These are phyloP conservation scores for Umbellularia californica DNA, from an alignment of 164 flowering plant genomes.

Conservation along the genomic window DNA sequence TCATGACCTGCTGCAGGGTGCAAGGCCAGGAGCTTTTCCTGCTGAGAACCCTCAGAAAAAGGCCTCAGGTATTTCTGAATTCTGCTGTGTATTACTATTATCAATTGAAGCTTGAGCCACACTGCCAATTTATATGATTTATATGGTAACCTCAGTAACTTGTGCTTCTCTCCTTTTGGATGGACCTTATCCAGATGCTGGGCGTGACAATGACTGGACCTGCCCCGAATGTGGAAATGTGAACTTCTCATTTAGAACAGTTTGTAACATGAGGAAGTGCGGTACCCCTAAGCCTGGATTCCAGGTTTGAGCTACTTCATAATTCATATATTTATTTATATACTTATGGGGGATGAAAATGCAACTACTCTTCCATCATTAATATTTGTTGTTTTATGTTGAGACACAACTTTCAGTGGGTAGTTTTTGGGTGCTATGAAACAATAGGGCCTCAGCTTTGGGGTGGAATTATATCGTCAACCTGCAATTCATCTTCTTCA, in stretches of 20 bases:
- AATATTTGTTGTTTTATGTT: too few species aligned
- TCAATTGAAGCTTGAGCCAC: background rate
- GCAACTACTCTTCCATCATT: background rate
- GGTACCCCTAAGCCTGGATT: constrained; percentile 92
- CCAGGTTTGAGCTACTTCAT: constrained; percentile 49
- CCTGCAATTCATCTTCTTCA: too few species aligned
- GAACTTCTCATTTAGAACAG: constrained; percentile 91
- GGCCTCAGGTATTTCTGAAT: constrained; percentile 28
- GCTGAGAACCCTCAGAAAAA: constrained; percentile 62
- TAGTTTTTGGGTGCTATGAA: too few species aligned
- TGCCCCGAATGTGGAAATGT: constrained; percentile 97
- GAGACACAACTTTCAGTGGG: too few species aligned
- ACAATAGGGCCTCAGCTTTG: too few species aligned
- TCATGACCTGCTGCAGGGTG: constrained; percentile 46
- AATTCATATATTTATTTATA: background rate
- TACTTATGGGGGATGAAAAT: background rate
- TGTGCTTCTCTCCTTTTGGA: background rate
- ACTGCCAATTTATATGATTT: background rate
- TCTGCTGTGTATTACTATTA: background rate
- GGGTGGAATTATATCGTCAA: too few species aligned
- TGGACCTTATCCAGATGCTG: constrained; percentile 36
- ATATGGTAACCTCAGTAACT: background rate
- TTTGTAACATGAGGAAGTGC: constrained; percentile 99
- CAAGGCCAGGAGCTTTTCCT: constrained; percentile 68
- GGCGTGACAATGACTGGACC: constrained; percentile 90